Evolutionary conservation across 2,329 filamentous ascomycete species (phyloP).

Genomic region (Pseudopyricularia javanii): DNA sequence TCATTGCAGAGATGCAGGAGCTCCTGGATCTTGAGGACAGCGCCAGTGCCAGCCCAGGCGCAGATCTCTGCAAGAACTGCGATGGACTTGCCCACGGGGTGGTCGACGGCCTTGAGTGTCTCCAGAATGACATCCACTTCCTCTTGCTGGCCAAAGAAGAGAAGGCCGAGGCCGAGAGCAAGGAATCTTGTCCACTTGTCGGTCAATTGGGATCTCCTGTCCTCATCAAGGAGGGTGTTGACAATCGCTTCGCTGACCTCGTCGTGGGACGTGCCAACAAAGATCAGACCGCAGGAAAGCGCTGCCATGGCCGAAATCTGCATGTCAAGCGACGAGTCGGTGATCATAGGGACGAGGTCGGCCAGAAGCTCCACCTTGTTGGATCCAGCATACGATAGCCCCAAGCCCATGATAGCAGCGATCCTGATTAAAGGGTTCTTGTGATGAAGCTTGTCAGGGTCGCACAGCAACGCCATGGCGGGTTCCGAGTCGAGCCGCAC

Average conservation of each 20-base stretch:
- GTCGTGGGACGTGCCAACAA: slow-evolving; percentile 82
- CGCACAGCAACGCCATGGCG: slow-evolving; percentile 73
- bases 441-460: slow-evolving; percentile 65
- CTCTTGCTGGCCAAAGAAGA: slow-evolving; percentile 95
- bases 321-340: slow-evolving; percentile 77
- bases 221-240: slow-evolving; percentile 85
- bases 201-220: slow-evolving; percentile 78
- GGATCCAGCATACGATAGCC: slow-evolving; percentile 86
- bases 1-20: slow-evolving; percentile 97
- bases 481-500: slow-evolving; percentile 84
- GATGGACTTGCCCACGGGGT: slow-evolving; percentile 94
- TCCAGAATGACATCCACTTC: slow-evolving; percentile 98
- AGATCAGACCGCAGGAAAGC: slow-evolving; percentile 77
- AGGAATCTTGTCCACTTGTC: slow-evolving; percentile 99
- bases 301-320: slow-evolving; percentile 95
- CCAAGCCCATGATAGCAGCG: slow-evolving; percentile 89
- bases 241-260: slow-evolving; percentile 89
- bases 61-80: slow-evolving; percentile 91
- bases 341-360: slow-evolving; percentile 73
- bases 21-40: slow-evolving; percentile 93
- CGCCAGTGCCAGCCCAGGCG: slow-evolving; percentile 94
- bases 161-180: slow-evolving; percentile 78
- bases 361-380: slow-evolving; percentile 85
- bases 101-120: slow-evolving; percentile 91
- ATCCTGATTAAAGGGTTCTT: slow-evolving; percentile 69